phyloP scores from a whole-genome alignment of 768 basidiomycete species.

The Sistotremastrum niveocremeum region DNA sequence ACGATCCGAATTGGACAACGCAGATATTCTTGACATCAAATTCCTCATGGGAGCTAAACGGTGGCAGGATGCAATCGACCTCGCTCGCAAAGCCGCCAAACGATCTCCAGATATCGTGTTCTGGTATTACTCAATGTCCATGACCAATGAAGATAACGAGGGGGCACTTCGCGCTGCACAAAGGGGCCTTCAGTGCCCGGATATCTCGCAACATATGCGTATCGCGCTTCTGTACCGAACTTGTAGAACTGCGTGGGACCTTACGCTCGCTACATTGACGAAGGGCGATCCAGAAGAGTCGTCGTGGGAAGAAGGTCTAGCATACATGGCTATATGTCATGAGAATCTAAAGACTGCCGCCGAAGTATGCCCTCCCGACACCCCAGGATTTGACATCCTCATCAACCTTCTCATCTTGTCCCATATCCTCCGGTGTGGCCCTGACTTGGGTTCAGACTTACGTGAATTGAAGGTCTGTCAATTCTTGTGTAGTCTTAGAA shows the following conservation, averaged over 20 bases:
- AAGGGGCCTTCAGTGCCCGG: constrained; percentile 47
- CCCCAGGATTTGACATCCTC: too few species aligned
- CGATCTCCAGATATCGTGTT: constrained; percentile 48
- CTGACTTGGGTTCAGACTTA: too few species aligned
- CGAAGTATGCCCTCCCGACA: too few species aligned
- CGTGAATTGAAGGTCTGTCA: too few species aligned
- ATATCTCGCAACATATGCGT: constrained; percentile 40
- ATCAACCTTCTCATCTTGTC: too few species aligned
- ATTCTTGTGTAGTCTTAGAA: too few species aligned
- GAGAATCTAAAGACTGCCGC: too few species aligned
- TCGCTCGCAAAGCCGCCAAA: constrained; percentile 33
- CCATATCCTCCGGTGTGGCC: too few species aligned
- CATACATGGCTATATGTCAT: too few species aligned
- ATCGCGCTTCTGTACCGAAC: constrained; percentile 46
- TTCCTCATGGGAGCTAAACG: constrained; percentile 31
- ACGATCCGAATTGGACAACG: constrained; percentile 22
- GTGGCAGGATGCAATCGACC: constrained; percentile 26
- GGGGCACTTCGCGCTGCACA: constrained; percentile 48
- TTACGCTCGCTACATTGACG: constrained; percentile 25
- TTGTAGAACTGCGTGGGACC: constrained; percentile 42
- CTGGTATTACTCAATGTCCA: constrained; percentile 49
- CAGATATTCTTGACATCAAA: constrained; percentile 57
- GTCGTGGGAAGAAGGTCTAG: too few species aligned
- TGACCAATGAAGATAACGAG: constrained; percentile 28
- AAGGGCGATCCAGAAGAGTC: too few species aligned